These are phyloP conservation scores for Tardiomyces blankii DNA, from an alignment of 1,139 yeast genomes.

Conservation along the genomic window DNA sequence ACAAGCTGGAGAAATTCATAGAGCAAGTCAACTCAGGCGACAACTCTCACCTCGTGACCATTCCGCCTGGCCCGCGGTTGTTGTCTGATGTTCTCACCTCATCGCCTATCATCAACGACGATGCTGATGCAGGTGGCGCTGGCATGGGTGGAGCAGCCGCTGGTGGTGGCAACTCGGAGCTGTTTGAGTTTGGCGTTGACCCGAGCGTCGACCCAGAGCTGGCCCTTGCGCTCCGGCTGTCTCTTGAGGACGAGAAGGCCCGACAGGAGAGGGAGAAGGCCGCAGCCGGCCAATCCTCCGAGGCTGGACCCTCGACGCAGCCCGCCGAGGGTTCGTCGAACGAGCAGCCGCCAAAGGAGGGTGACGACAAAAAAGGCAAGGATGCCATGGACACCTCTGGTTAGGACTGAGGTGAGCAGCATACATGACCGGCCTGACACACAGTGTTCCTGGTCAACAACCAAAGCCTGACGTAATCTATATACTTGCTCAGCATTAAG, in stretches of 20 bases:
- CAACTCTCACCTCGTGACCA: conserved; percentile 71
- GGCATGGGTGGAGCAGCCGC: conserved; percentile 36
- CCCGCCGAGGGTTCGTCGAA: neutral
- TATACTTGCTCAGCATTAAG: too few relatives aligned
- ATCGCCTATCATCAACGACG: conserved; percentile 59
- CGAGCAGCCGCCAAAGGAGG: neutral
- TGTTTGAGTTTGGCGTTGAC: conserved; percentile 59
- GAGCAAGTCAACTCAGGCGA: conserved; percentile 68
- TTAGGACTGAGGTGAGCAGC: too few relatives aligned
- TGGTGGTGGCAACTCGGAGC: conserved; percentile 38
- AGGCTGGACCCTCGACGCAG: neutral
- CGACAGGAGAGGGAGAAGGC: conserved; percentile 51
- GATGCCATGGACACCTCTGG: too few relatives aligned
- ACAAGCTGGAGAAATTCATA: conserved; percentile 71
- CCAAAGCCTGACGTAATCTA: too few relatives aligned
- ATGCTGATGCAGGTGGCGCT: conserved; percentile 25
- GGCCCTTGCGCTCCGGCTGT: conserved; percentile 83
- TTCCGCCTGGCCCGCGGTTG: conserved; percentile 80
- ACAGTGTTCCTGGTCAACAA: too few relatives aligned
- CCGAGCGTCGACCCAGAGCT: conserved; percentile 95
- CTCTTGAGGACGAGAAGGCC: conserved; percentile 71
- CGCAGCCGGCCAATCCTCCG: conserved; percentile 1
- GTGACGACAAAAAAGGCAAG: too few relatives aligned
- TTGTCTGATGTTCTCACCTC: conserved; percentile 64
- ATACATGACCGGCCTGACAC: too few relatives aligned